Conservation (phyloP, 148 eudicot species). For the Dianthus caryophyllus region DNA sequence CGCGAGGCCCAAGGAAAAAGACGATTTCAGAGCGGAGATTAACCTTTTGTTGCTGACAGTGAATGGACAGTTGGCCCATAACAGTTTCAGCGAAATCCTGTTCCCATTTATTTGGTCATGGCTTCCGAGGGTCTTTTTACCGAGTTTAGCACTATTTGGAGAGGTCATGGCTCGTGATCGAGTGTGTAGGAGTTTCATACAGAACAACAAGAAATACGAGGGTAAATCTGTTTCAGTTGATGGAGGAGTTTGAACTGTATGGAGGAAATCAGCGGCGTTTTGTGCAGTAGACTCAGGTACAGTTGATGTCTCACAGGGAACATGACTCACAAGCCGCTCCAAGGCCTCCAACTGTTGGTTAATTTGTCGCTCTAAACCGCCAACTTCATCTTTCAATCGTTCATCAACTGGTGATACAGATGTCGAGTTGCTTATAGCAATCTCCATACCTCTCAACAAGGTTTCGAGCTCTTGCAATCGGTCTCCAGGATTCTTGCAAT, state of each 20-base stretch:
- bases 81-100: conserved; percentile 13
- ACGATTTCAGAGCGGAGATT: conserved; percentile 46
- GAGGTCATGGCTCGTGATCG: conserved; percentile 32
- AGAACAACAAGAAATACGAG: conserved; percentile 62
- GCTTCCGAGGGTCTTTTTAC: conserved; percentile 14
- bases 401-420: conserved; percentile 26
- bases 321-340: conserved; percentile 18
- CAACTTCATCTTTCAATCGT: conserved; percentile 32
- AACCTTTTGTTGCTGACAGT: conserved; percentile 31
- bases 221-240: conserved; percentile 37
- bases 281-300: conserved; percentile 43
- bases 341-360: conserved; percentile 26
- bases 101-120: conserved; percentile 20
- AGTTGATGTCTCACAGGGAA: conserved; percentile 38
- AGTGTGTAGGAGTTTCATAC: conserved; percentile 44
- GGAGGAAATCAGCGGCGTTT: conserved; percentile 29
- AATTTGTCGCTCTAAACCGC: conserved; percentile 31
- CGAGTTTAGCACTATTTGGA: conserved; percentile 14
- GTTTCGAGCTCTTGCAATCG: conserved; percentile 46
- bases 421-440: conserved; percentile 38
- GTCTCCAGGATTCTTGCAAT: conserved; percentile 49
- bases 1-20: conserved; percentile 61
- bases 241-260: conserved; percentile 42
- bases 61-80: conserved; percentile 29
- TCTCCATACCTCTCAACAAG: conserved; percentile 59